Evolutionary conservation across 352 stramenopile species (phyloP).

Genomic region (Saprolegnia parasitica): DNA sequence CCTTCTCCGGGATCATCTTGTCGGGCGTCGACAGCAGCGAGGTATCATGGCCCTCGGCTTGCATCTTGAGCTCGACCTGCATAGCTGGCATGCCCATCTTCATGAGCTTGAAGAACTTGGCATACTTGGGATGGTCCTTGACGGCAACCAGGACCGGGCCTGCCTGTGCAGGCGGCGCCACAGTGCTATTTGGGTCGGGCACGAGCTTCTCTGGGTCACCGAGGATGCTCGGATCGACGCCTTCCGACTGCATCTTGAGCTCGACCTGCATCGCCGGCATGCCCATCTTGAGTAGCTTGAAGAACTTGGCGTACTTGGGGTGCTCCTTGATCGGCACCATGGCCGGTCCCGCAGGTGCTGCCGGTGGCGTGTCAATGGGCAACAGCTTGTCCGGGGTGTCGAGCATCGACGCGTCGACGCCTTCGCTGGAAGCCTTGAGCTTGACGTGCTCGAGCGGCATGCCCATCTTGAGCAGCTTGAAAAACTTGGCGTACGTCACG

Average conservation of each 20-base stretch:
- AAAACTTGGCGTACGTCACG: constrained; percentile 29
- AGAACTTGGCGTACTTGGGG: constrained; percentile 85
- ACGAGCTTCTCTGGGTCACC: no score
- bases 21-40: constrained; percentile 53
- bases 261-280: constrained; percentile 91
- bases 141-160: constrained; percentile 27
- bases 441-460: constrained; percentile 35
- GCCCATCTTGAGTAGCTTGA: constrained; percentile 94
- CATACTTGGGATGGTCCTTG: constrained; percentile 87
- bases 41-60: constrained; percentile 51
- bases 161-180: no score
- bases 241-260: constrained; percentile 91
- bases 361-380: constrained; percentile 34
- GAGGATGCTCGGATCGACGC: constrained; percentile 84
- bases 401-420: constrained; percentile 28
- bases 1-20: constrained; percentile 42
- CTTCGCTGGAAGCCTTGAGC: constrained; percentile 30
- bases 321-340: constrained; percentile 56
- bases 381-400: constrained; percentile 28
- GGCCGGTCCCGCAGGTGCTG: constrained; percentile 48
- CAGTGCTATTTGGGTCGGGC: no score
- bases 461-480: constrained; percentile 34
- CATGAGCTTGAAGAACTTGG: constrained; percentile 59
- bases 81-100: constrained; percentile 76
- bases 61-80: constrained; percentile 61